Base-by-base conservation (phyloP, 2,329 filamentous ascomycete genomes). In the Clonostachys rosea region DNA sequence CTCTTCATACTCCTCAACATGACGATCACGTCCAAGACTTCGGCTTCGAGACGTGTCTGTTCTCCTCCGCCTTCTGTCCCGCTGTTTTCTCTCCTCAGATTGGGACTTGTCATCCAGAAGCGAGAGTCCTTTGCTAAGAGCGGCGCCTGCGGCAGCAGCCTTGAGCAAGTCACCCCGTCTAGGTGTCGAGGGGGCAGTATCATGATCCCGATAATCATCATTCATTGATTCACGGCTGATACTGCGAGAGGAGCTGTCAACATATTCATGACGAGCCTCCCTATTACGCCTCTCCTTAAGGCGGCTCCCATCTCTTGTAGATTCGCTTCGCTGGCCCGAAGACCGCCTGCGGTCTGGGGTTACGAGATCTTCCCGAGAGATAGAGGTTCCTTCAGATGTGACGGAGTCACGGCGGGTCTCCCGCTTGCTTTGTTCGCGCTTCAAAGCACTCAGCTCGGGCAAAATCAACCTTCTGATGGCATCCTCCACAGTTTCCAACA, bases 401-500 rank as follows among this genome's bases (percentile, higher is more conserved):
- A 76, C 60, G 34, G 88, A 91, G 49, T 84, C 85, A 47, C 81
- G 81, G 11, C 81, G 81, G 56, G 83, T 86, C 53, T 86, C 79
- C 52, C 86, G 83, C 53, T 86, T 86, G 64, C 89, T 91, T 63
- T 92, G 88, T 60, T 96, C 91, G 57, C 91, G 84, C 65, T 96
- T 96, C 47, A 99, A 74, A 10, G 91, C 89, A 56, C 90, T 92
- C 41, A 99, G 75, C 65, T 99, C 92, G 0, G 94, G 94, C 4
- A 99, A 70, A 46, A 96, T 95, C 44, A 96, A 76, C 43, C 91
- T 81, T 52, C 90, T 85, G 59, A 96, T 95, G 13, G 91, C 91
- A 67, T 96, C 91, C 68, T 96, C 91, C 4, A 96, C 91, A 0
- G 91, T 94, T 59, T 94, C 89, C 3, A 96, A 77, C 3, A 96